These are phyloP conservation scores for Rhododendron griersonianum DNA, from an alignment of 148 eudicot species.

Conservation along the genomic window DNA sequence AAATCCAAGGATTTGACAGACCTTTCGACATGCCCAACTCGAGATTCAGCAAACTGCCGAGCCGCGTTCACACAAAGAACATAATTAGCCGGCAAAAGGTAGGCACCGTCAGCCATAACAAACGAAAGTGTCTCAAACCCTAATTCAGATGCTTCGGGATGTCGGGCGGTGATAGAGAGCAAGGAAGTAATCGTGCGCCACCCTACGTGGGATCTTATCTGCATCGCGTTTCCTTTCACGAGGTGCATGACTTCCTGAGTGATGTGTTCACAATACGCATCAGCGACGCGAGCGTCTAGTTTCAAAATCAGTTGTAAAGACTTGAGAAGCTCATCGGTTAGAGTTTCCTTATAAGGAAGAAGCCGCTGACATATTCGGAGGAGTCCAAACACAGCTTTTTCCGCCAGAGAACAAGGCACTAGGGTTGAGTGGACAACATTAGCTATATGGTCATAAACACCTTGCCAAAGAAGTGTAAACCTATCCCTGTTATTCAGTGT, in stretches of 20 bases:
- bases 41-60: slow-evolving; percentile 75
- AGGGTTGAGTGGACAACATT: slow-evolving; percentile 66
- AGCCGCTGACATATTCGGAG: slow-evolving; percentile 72
- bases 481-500: slow-evolving; percentile 90
- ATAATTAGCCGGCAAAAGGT: slow-evolving; percentile 65
- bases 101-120: slow-evolving; percentile 69
- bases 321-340: slow-evolving; percentile 85
- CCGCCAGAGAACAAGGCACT: slow-evolving; percentile 69
- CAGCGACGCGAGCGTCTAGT: slow-evolving; percentile 90
- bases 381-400: slow-evolving; percentile 83
- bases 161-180: slow-evolving; percentile 69
- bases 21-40: slow-evolving; percentile 61
- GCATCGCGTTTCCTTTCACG: slow-evolving; percentile 79
- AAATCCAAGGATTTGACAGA: slow-evolving; percentile 64
- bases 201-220: slow-evolving; percentile 77
- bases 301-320: slow-evolving; percentile 78
- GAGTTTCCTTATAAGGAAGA: slow-evolving; percentile 84
- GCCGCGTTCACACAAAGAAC: slow-evolving; percentile 57
- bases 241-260: slow-evolving; percentile 85
- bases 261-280: slow-evolving; percentile 86
- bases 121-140: slow-evolving; percentile 67
- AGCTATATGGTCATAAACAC: slow-evolving; percentile 81
- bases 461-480: slow-evolving; percentile 86
- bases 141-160: slow-evolving; percentile 77
- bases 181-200: slow-evolving; percentile 79